Conservation (phyloP, 805 yeast genomes). For the Limtongia smithiae region DNA sequence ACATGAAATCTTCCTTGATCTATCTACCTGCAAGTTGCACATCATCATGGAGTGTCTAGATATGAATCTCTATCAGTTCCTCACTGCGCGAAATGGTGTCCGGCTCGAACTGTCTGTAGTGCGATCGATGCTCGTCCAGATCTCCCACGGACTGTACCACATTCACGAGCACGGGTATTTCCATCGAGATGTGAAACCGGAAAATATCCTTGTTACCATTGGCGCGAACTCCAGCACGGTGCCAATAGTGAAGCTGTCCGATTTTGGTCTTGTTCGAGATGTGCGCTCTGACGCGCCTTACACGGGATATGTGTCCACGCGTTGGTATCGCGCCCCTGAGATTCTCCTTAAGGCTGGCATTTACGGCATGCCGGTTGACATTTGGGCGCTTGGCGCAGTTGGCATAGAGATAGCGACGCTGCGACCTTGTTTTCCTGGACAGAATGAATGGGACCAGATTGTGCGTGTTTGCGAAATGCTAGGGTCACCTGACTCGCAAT, state of each 20-base stretch:
- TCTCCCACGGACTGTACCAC: slow-evolving; percentile 74
- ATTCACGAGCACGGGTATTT: slow-evolving; percentile 67
- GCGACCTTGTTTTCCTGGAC: slow-evolving; percentile 80
- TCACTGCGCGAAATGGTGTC: slow-evolving; percentile 1
- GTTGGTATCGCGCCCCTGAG: slow-evolving; percentile 98
- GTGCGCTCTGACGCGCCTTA: slow-evolving; percentile 59
- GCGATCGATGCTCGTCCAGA: slow-evolving; percentile 43
- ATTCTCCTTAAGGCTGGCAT: slow-evolving; percentile 47
- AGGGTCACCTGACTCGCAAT: slow-evolving; percentile 61
- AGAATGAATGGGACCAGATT: slow-evolving; percentile 73
- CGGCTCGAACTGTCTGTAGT: neutral
- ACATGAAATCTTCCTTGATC: slow-evolving; percentile 75
- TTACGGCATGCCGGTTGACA: slow-evolving; percentile 78
- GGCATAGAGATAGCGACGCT: slow-evolving; percentile 81
- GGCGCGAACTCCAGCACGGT: slow-evolving; percentile 45
- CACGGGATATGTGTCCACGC: slow-evolving; percentile 87
- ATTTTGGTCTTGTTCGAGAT: slow-evolving; percentile 87
- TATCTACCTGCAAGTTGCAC: slow-evolving; percentile 54
- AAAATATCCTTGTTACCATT: slow-evolving; percentile 65
- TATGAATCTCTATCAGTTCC: slow-evolving; percentile 63
- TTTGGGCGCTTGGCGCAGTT: slow-evolving; percentile 91
- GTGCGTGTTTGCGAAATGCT: slow-evolving; percentile 61
- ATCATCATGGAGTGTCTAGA: slow-evolving; percentile 89
- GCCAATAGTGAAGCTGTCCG: slow-evolving; percentile 78
- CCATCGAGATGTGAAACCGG: slow-evolving; percentile 94